A percentile compares a stretch with the other conserved stretches of the same genome.
phyloP scores from a whole-genome alignment of 1,139 yeast species.

The Blastobotrys petasosporus region DNA sequence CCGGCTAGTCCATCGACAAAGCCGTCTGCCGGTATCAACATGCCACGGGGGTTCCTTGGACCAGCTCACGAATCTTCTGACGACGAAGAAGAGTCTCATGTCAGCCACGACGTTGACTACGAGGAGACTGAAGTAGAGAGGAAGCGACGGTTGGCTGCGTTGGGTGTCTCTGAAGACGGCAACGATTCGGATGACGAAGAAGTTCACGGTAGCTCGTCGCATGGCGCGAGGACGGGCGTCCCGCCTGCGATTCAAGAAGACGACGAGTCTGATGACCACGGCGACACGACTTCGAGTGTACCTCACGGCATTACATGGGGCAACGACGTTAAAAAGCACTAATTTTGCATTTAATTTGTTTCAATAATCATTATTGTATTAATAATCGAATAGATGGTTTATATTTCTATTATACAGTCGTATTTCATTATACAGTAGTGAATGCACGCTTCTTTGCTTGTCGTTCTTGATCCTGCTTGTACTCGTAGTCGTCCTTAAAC shows the following conservation, averaged over 20 bases:
- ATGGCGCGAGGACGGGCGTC: slow-evolving; percentile 1
- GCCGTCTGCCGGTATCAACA: background rate
- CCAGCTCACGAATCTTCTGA: slow-evolving; percentile 26
- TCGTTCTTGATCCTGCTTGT: slow-evolving; percentile 49
- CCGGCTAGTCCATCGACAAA: too few species aligned
- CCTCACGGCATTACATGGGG: slow-evolving; percentile 18
- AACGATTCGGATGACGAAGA: slow-evolving; percentile 25
- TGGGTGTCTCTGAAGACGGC: slow-evolving; percentile 52
- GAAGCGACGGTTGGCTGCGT: slow-evolving; percentile 72
- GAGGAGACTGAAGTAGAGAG: slow-evolving; percentile 49
- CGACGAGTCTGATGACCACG: slow-evolving; percentile 19
- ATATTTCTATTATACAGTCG: background rate
- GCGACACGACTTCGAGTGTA: slow-evolving; percentile 5
- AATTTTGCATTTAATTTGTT: slow-evolving; percentile 2
- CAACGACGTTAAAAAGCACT: slow-evolving; percentile 15
- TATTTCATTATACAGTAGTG: slow-evolving; percentile 19
- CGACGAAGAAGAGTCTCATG: slow-evolving; percentile 21
- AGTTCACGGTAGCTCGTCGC: slow-evolving; percentile 13
- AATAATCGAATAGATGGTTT: background rate
- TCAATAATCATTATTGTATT: background rate
- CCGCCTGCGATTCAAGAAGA: slow-evolving; percentile 19
- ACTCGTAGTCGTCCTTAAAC: slow-evolving; percentile 67
- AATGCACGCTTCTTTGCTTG: slow-evolving; percentile 63
- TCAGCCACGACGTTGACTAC: slow-evolving; percentile 22
- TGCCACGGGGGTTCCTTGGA: slow-evolving; percentile 21